phyloP scores from a whole-genome alignment of 75 land plant genomes.

The Selaginella tamariscina region DNA sequence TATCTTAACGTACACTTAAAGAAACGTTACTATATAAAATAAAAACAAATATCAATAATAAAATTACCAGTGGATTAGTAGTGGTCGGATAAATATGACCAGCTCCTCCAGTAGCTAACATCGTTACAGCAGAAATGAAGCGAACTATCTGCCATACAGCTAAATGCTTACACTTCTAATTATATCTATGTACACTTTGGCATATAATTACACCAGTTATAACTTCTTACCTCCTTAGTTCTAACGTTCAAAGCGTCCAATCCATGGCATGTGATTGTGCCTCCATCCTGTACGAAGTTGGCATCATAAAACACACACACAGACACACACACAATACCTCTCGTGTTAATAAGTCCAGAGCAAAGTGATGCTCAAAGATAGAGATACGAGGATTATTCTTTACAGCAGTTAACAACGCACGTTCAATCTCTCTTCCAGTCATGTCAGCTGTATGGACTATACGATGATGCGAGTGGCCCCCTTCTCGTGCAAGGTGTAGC shows the following conservation, averaged over 20 bases:
- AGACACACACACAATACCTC: conserved; percentile 30
- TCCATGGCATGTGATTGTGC: conserved; percentile 67
- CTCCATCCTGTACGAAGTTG: conserved; percentile 49
- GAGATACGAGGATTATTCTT: conserved; percentile 47
- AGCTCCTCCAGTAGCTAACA: conserved; percentile 97
- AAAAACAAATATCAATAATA: background rate
- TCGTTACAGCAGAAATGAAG: conserved; percentile 72
- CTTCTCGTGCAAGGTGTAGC: conserved; percentile 92
- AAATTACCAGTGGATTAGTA: conserved; percentile 78
- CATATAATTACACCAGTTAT: background rate
- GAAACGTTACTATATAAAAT: too few relatives aligned
- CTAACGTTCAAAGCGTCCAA: conserved; percentile 67
- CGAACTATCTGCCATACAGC: conserved; percentile 52
- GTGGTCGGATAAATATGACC: conserved; percentile 95
- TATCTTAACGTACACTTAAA: too few relatives aligned
- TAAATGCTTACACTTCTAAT: too few relatives aligned
- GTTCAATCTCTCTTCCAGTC: conserved; percentile 97
- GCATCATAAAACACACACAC: background rate
- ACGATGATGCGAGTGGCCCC: conserved; percentile 95
- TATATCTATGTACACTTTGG: too few relatives aligned
- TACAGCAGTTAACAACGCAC: conserved; percentile 77
- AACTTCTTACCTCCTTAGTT: conserved; percentile 43
- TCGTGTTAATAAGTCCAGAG: conserved; percentile 81
- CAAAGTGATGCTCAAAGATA: conserved; percentile 88
- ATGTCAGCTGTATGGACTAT: conserved; percentile 99